Conservation (phyloP, 768 basidiomycete species). For the Xerocomellus amylosporus region DNA sequence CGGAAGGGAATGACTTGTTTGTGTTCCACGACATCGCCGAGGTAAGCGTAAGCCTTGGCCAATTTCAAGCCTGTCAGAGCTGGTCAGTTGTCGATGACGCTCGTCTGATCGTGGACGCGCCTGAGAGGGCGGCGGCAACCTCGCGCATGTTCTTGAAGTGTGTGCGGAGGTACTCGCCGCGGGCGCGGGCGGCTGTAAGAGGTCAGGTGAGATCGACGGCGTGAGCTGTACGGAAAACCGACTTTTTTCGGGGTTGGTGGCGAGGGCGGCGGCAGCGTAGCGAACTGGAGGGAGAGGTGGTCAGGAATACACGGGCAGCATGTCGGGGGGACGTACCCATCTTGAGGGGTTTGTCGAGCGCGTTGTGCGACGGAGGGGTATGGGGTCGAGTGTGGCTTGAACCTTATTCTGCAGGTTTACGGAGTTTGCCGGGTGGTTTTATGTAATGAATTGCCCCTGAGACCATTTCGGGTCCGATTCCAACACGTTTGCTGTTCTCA, state of each 20-base stretch:
- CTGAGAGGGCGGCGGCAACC: constrained; percentile 91
- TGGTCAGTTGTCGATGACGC: background rate
- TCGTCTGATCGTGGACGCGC: constrained; percentile 42
- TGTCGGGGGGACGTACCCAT: constrained; percentile 53
- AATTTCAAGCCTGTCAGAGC: constrained; percentile 72
- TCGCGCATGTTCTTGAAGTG: constrained; percentile 99
- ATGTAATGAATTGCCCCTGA: constrained; percentile 1
- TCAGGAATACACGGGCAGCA: constrained; percentile 15
- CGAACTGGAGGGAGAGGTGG: constrained; percentile 57
- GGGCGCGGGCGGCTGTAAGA: constrained; percentile 77
- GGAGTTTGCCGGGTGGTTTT: constrained; percentile 16
- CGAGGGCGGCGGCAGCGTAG: constrained; percentile 86
- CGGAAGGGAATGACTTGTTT: constrained; percentile 97
- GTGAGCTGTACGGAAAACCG: constrained; percentile 30
- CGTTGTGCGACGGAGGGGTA: constrained; percentile 47
- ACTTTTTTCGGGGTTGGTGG: constrained; percentile 96
- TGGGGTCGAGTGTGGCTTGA: constrained; percentile 33
- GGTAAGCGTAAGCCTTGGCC: constrained; percentile 93
- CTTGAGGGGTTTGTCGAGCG: constrained; percentile 48
- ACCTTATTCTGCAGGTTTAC: constrained; percentile 33
- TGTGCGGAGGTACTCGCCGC: constrained; percentile 96
- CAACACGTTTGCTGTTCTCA: background rate
- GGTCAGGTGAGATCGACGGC: constrained; percentile 8
- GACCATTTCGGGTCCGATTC: background rate
- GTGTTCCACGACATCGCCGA: constrained; percentile 92